Conservation (phyloP, 2,329 filamentous ascomycete genomes). For the Mariannaea elegans region DNA sequence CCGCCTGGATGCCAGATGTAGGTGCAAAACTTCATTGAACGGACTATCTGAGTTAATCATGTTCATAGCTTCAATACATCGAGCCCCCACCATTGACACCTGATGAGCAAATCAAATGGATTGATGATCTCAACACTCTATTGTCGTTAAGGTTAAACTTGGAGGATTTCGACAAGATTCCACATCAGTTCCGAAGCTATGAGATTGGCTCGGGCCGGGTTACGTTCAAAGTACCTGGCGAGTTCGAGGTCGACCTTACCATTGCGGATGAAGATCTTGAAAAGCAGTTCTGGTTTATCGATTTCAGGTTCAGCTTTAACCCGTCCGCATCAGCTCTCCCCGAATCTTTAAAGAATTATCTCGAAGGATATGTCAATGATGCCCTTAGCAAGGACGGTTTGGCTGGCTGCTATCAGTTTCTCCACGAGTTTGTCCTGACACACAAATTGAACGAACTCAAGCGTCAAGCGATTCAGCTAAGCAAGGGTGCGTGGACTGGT, state of each 20-base stretch:
- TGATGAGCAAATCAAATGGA: slow-evolving; percentile 75
- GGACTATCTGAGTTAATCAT: slow-evolving; percentile 44
- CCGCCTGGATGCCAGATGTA: slow-evolving; percentile 82
- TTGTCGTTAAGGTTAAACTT: slow-evolving; percentile 86
- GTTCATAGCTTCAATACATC: slow-evolving; percentile 75
- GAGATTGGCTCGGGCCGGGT: slow-evolving; percentile 85
- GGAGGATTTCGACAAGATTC: slow-evolving; percentile 80
- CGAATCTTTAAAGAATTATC: slow-evolving; percentile 67
- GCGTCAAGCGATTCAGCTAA: slow-evolving; percentile 78
- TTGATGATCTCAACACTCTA: slow-evolving; percentile 84
- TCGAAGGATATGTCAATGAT: slow-evolving; percentile 79
- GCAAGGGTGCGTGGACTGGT: slow-evolving; percentile 78
- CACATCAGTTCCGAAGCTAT: slow-evolving; percentile 80
- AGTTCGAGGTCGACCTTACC: slow-evolving; percentile 94
- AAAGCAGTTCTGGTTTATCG: slow-evolving; percentile 93
- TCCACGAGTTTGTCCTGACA: slow-evolving; percentile 89
- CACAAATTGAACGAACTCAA: slow-evolving; percentile 87
- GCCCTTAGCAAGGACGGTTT: slow-evolving; percentile 76
- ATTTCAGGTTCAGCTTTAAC: slow-evolving; percentile 84
- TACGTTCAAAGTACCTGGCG: slow-evolving; percentile 82
- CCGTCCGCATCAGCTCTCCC: slow-evolving; percentile 72
- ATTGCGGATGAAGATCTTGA: slow-evolving; percentile 85
- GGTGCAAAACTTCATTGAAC: slow-evolving; percentile 41
- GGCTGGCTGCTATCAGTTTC: slow-evolving; percentile 80
- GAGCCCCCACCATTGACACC: slow-evolving; percentile 75